Base-by-base conservation (phyloP, 768 basidiomycete species). In the Auricularia cornea region DNA sequence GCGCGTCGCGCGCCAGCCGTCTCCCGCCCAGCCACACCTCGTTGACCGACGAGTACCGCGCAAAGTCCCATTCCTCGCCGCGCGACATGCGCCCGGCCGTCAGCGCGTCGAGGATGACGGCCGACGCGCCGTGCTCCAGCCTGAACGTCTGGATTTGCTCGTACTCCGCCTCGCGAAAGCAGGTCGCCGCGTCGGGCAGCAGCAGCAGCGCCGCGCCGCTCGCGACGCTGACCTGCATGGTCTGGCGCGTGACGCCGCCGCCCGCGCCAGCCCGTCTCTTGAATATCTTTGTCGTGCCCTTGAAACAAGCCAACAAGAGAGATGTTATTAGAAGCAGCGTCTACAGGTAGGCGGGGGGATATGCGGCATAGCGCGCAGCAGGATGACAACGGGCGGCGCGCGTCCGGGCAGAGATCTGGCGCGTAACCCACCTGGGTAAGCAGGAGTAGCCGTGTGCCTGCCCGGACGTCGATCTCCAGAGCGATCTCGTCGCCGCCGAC, bases 251-350 rank as follows among this genome's bases (percentile, higher is more conserved):
- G 59, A 74, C 57, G 44, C n/a, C n/a, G 56, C 31, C n/a, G 12
- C 12, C 56, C 31, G 59, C 26, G 44, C 57, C 30, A 28, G 65
- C 65, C 28, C 94, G 84, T 23, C 80, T 77, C 74, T 94, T 95
- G 80, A 96, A 98, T 23, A 98, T 89, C 73, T 98, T 98, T 11
- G 95, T 98, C 3, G 89, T 92, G 33, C 93, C 92, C 93, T 94
- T 68, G 35, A 29, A 10, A 59, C 16, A 48, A 48, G 44, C 23
- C 16, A 48, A 48, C 23, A 48, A 48, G 44, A 8, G 38, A 48
- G 20, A 48, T 48, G 23, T 48, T 18, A 20, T 20, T 48, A 48
- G 23, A 18, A 23, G 44, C 44, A 48, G 16, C 11, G 20, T 14
- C 44, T 18, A 48, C 44, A 23, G 44, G 11, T 14, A 6, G 44